Evolutionary conservation across 2,329 filamentous ascomycete species (phyloP), one percentile per base, ranked within the genome.

Genomic region (Penicillium sp.): DNA sequence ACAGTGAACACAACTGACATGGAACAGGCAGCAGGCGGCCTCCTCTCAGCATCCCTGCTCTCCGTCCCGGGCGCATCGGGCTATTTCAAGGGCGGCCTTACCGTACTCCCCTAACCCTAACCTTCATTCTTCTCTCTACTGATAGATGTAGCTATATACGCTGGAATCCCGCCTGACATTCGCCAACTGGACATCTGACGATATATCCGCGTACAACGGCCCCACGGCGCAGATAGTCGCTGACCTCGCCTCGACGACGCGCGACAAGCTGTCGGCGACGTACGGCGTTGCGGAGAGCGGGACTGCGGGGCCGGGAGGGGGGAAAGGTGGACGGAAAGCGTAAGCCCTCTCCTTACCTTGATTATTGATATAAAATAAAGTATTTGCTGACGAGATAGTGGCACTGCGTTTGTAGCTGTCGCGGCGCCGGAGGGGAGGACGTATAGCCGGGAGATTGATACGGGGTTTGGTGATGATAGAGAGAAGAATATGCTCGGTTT

Each of bases 401-500:
- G 55, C 3, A 28, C 47, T 4, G 50, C 26, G 5, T 57, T 57
- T 24, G 67, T 88, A 38, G 83, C 83, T n/a, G 81, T 87, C 7
- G 78, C 78, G 21, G 77, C 76, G 14, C 77, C 80, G 18, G 70
- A 70, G n/a, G 82, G 79, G 3, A 51, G 40, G 0, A 79, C 74
- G 0, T 75, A 77, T 58, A 81, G 76, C 53, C 77, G 76, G 55
- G 84, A 87, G 67, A 63, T 83, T 26, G 77, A 82, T 52, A 86
- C 83, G 1, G 81, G 79, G 7, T 68, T 79, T 23, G 78, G 75
- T 8, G 73, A 68, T 2, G 78, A 86, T 64, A 71, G 84, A 56
- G 79, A 82, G 65, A 79, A 62, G 51, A 88, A 87, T 65, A 87
- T 87, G 84, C 75, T 86, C 58, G 68, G 69, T 38, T 87, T 87